Base-by-base conservation (phyloP, 139 green algal genomes). In the Deuterostichococcus epilithicus region DNA sequence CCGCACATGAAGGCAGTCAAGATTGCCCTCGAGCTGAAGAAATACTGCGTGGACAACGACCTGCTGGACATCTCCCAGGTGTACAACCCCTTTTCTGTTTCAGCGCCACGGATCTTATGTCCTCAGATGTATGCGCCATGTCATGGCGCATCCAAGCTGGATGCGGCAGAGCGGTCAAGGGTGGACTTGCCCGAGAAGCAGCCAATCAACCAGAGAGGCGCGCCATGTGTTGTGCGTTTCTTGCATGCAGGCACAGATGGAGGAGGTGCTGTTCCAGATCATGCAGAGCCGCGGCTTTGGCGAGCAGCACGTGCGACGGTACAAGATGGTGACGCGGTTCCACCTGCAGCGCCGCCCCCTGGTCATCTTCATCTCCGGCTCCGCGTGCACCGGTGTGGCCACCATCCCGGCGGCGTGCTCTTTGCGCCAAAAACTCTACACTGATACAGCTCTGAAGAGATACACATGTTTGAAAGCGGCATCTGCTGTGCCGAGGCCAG, bases 11-110 rank as follows among this genome's bases (percentile, higher is more conserved):
- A 97, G 90, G 94, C 94, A 39, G 88, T 96, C 26, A 95, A 97
- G 73, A 92, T 98, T 32, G 91, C 94, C 0, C 76, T 98, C 73
- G 92, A 97, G 69, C 76, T 97, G 25, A 98, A 98, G 83, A 98
- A 98, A 79, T 86, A 91, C 8, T 70, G 98, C 36, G 94, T 98
- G n/a, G 94, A 98, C 80, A 79, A 89, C 26, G 80, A 88, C 38
- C 68, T 86, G 30, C 81, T 95, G 33, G 90, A 94, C 72, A 83
- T 98, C 34, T 82, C 82, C 30, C 87, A 92, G 85, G 88, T 89
- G 8, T n/a, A n/a, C n/a, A n/a, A n/a, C n/a, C n/a, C n/a, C n/a
- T n/a, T n/a, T n/a, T 35, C 42, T 68, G 34, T 69, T 36, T 39
- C 22, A 8, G 45, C 18, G 47, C 18, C 8, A 5, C 47, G 15